A percentile compares a stretch with the other conserved stretches of the same genome.
Conservation (phyloP, 2,329 filamentous ascomycete species). For the Plectosphaerella sp. region DNA sequence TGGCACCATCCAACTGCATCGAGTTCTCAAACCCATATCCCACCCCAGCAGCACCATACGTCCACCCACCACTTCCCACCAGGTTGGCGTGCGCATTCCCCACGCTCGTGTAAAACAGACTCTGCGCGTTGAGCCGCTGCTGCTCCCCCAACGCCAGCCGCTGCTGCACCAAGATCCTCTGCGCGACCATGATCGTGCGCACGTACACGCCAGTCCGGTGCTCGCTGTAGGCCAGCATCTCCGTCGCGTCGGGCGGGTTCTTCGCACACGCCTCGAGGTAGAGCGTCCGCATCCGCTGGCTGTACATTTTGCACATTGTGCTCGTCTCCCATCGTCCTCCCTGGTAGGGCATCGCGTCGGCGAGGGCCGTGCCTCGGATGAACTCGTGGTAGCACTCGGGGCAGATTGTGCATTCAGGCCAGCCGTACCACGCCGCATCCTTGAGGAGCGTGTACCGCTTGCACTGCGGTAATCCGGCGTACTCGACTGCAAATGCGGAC, state of each 20-base stretch:
- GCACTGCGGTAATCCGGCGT: constrained; percentile 22
- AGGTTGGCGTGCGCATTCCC: constrained; percentile 11
- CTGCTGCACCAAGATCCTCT: constrained; percentile 19
- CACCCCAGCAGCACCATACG: constrained; percentile 22
- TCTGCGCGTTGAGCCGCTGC: constrained; percentile 17
- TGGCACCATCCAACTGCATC: constrained; percentile 21
- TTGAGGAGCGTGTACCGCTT: constrained; percentile 15
- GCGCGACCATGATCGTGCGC: constrained; percentile 23
- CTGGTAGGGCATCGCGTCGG: constrained; percentile 21
- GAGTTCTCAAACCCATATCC: constrained; percentile 26
- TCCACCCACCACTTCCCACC: constrained; percentile 3
- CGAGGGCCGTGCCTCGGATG: constrained; percentile 20
- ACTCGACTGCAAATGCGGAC: constrained; percentile 20
- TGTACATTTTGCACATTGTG: constrained; percentile 32
- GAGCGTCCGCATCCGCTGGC: constrained; percentile 27
- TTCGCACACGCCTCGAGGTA: constrained; percentile 23
- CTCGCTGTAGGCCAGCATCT: constrained; percentile 18
- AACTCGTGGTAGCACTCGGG: constrained; percentile 30
- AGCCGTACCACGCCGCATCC: constrained; percentile 28
- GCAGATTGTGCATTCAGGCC: constrained; percentile 28
- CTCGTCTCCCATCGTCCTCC: constrained; percentile 12
- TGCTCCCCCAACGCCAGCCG: constrained; percentile 19
- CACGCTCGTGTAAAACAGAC: constrained; percentile 17
- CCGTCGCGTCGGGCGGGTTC: constrained; percentile 12
- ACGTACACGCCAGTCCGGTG: constrained; percentile 23